Evolutionary conservation across 345 rosid species (phyloP), one percentile per base, ranked within the genome.

Genomic region (Populus ilicifolia): DNA sequence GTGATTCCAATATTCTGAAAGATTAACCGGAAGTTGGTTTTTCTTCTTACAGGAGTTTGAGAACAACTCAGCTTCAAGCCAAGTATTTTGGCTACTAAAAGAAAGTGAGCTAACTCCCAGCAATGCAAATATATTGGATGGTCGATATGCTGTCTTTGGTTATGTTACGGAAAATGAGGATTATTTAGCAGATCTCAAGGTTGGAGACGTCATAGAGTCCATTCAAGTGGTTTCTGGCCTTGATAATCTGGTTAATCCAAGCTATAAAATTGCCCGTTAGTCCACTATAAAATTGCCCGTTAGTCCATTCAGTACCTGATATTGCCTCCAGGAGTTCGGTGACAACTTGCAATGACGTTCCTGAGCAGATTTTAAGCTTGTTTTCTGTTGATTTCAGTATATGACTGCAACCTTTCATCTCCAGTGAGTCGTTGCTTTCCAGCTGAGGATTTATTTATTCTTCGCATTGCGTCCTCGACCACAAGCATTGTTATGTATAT

Each of bases 21-120:
- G 18, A 2, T 46, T 46, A 46, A 46, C 50, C 16, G 29, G 80
- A 35, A n/a, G 38, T 20, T 69, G 23, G 69, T n/a, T 41, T 46
- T 43, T 39, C 56, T 46, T 50, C 70, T 29, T 8, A 67, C 94
- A 93, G 99, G 99, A 96, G 85, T 93, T 96, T 75, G 98, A 93
- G 89, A 74, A 89, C 84, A 92, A 96, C 82, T 93, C 98, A 12
- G 98, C 88, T 29, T 96, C 99, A 77, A 96, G 99, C 84, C 98
- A 96, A 82, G 74, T 96, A 63, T 96, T 96, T 81, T 96, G 99
- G 98, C 88, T 96, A 62, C 85, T 96, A 65, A 96, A 96, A 88
- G 98, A 96, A 85, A 96, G 99, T 80, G 99, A 96, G 75, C 91
- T 96, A 67, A 96, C 98, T 17, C 99, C 98, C 17, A 93, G 99